A percentile compares a stretch with the other conserved stretches of the same genome.
Conservation (phyloP, 2,329 filamentous ascomycete genomes). For the Pestalotiopsis sp. region DNA sequence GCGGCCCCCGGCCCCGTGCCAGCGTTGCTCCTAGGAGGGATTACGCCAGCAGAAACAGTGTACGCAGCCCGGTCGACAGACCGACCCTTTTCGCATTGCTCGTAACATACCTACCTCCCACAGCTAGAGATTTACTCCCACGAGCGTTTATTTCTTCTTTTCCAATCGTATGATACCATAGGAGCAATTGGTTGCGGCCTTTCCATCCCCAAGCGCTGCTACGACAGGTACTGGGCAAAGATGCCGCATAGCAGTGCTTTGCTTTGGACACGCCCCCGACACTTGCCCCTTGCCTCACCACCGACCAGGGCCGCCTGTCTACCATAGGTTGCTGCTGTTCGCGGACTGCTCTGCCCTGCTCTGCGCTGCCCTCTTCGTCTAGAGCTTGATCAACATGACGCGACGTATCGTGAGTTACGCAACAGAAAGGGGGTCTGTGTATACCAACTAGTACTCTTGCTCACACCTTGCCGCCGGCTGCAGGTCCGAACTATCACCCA, state of each 20-base stretch:
- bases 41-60: background rate
- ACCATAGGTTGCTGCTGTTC: background rate
- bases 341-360: background rate
- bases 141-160: too few relatives aligned
- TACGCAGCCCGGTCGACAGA: background rate
- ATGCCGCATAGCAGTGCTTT: constrained; percentile 13
- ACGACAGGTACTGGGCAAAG: constrained; percentile 6
- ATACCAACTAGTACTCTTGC: constrained; percentile 1
- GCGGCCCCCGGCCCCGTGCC: background rate
- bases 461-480: background rate
- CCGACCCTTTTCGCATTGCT: background rate
- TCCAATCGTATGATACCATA: background rate
- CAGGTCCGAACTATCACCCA: constrained; percentile 73
- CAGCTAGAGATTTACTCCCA: background rate
- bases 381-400: constrained; percentile 29
- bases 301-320: background rate
- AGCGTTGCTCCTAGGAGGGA: background rate
- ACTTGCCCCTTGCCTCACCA: background rate
- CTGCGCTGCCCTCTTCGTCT: background rate
- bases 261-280: constrained; percentile 14
- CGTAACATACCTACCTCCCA: background rate
- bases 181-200: background rate
- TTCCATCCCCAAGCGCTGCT: background rate
- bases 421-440: too few relatives aligned
- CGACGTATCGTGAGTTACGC: constrained; percentile 32